Base-by-base conservation (phyloP, 768 basidiomycete genomes). In the Termitomyces sp. region DNA sequence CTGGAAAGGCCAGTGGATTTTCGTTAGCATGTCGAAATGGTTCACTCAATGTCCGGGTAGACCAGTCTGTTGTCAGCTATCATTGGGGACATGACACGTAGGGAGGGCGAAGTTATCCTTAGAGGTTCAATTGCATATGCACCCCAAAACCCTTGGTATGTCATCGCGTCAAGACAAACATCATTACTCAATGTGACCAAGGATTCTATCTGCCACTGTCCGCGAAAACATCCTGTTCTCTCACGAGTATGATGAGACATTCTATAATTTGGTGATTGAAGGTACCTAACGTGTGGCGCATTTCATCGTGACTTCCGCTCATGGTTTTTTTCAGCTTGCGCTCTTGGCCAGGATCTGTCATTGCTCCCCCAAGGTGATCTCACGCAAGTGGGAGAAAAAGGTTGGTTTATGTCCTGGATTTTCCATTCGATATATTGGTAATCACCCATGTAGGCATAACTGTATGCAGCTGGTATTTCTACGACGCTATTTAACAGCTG, bases 211-310 rank as follows among this genome's bases (percentile, higher is more conserved):
- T 2, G 84, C 91, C 0, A 87, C 90, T 2, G 82, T 98, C 49
- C 82, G 88, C 37, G 91, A 94, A 42, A 98, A 98, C 65, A 98
- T 98, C 59, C 66, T 92, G 34, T 98, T 98, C 73, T 93, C 87
- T 10, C 90, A 95, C 69, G 81, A 86, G 62, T 97, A 88, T 59
- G 94, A 98, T 51, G 87, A 90, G 59, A 78, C 77, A 0, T 96
- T 92, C 62, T 96, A 95, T 63, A 81, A 90, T 53, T 66, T 86
- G 16, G 92, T 95, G 5, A 69, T 95, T 4, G 90, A 94, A 75
- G 89, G 90, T 87, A 44, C 16, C 5, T 8, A 25, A 5, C 7
- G 34, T n/a, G 23, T 43, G 31, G 16, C 32, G 42, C 29, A 23
- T 49, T 11, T 32, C 32, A 21, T 37, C 51, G 9, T 12, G 27